Evolutionary conservation across 2,329 filamentous ascomycete genomes (phyloP), one percentile per base, ranked within the genome.

Genomic region (Aspergillus ruber): DNA sequence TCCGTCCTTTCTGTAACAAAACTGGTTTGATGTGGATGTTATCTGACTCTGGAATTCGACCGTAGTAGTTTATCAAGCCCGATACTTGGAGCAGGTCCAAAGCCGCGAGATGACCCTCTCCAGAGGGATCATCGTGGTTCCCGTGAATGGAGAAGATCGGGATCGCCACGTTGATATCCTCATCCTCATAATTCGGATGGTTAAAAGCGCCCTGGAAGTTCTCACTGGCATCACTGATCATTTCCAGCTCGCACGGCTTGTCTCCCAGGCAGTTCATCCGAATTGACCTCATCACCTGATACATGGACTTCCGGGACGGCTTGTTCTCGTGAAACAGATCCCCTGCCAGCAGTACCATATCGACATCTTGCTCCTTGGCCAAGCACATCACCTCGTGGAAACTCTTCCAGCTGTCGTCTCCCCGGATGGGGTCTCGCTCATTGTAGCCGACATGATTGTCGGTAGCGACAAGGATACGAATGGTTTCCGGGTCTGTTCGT

Each of bases 261-360:
- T 95, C 88, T 32, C 94, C 93, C 4, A 94, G 81, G 63, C 93
- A 97, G 64, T 96, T 95, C 76, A 90, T 86, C 45, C 93, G 84
- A 25, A 98, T 77, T 2, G 88, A 93, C 27, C 89, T 84, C 89
- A 97, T 97, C 52, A 98, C 93, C 65, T 98, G 89, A 66, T 93
- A 97, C 80, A 98, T 88, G 23, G 90, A 85, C 64, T 96, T 95
- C 50, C 93, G 82, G 6, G 90, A 96, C 3, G 93, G 94, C 61
- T 95, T 95, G 68, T 98, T 98, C 58, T 98, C 91, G 66, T 98
- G 94, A 64, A 98, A 98, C 1, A 98, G 79, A 65, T 98, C 93
- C 42, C 93, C 93, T 2, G 86, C 91, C 4, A 98, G 82, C 2
- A 98, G 78, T 0, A 98, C 87, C 93, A 98, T 97, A 69, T 98